Conservation (phyloP, 2,329 filamentous ascomycete species). For the Karstenula rhodostoma region DNA sequence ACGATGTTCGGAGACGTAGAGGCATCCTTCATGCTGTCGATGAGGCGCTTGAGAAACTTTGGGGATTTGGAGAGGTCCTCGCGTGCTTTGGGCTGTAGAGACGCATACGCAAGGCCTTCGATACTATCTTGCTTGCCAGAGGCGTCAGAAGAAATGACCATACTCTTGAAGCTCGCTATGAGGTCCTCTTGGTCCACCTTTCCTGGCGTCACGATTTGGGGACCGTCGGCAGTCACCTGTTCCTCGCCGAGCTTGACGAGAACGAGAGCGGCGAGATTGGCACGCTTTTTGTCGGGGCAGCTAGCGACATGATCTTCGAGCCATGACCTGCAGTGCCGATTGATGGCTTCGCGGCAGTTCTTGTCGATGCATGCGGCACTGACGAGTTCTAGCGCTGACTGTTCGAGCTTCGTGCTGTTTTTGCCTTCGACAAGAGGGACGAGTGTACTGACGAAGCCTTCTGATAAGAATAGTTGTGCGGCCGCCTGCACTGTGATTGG, state of each 20-base stretch:
- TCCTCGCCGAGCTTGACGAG: slow-evolving; percentile 64
- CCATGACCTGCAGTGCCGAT: slow-evolving; percentile 86
- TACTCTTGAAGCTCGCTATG: slow-evolving; percentile 66
- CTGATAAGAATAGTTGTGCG: slow-evolving; percentile 81
- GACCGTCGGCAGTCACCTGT: slow-evolving; percentile 33
- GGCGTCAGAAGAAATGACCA: slow-evolving; percentile 68
- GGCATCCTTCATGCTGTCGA: slow-evolving; percentile 63
- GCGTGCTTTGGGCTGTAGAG: slow-evolving; percentile 84
- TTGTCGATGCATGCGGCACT: slow-evolving; percentile 90
- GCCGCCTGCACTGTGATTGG: slow-evolving; percentile 81
- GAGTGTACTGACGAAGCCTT: slow-evolving; percentile 82
- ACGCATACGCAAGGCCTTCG: slow-evolving; percentile 92
- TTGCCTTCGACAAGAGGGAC: slow-evolving; percentile 79
- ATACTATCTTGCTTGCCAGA: slow-evolving; percentile 74
- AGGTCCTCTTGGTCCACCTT: slow-evolving; percentile 56
- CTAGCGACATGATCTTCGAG: slow-evolving; percentile 83
- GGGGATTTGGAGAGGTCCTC: slow-evolving; percentile 77
- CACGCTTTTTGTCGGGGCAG: slow-evolving; percentile 65
- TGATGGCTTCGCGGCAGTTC: slow-evolving; percentile 81
- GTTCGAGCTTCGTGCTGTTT: slow-evolving; percentile 86
- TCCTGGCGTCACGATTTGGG: slow-evolving; percentile 41
- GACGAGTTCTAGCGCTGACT: slow-evolving; percentile 85
- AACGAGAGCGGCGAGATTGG: slow-evolving; percentile 62
- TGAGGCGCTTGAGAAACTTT: slow-evolving; percentile 73
- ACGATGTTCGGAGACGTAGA: slow-evolving; percentile 66